phyloP scores from a whole-genome alignment of 2,329 filamentous ascomycete species.

The Akanthomyces lecanii region DNA sequence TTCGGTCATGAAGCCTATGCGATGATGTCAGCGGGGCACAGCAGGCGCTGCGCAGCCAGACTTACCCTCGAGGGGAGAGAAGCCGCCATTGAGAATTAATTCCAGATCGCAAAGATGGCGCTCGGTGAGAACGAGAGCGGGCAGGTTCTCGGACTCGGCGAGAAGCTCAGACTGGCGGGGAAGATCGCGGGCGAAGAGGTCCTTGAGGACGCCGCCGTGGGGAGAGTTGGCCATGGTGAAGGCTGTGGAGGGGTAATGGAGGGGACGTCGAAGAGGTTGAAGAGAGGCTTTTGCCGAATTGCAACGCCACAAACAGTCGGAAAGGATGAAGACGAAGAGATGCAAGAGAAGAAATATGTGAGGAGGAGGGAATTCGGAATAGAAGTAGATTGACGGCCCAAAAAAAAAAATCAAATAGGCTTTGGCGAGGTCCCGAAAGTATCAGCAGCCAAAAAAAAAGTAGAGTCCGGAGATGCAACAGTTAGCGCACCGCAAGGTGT shows the following conservation, averaged over 20 bases:
- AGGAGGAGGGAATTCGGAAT: background rate
- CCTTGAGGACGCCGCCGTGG: conserved; percentile 94
- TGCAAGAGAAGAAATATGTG: background rate
- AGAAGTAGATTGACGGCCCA: conserved; percentile 8
- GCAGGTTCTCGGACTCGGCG: conserved; percentile 80
- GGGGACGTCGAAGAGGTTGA: background rate
- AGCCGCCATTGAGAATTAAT: conserved; percentile 94
- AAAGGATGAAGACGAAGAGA: conserved; percentile 14
- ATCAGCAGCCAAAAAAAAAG: conserved; percentile 16
- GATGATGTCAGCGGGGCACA: conserved; percentile 15
- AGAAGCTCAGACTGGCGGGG: conserved; percentile 75
- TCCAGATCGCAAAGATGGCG: conserved; percentile 97
- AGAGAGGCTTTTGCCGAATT: background rate
- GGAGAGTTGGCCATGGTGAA: conserved; percentile 63
- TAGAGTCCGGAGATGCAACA: conserved; percentile 14
- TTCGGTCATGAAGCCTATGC: conserved; percentile 88
- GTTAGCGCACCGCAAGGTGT: conserved; percentile 6
- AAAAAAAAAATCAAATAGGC: conserved; percentile 12
- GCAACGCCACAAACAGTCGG: background rate
- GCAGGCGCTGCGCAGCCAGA: conserved; percentile 23
- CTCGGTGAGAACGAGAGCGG: conserved; percentile 80
- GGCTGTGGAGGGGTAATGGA: conserved; percentile 16
- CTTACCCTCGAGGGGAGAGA: conserved; percentile 93
- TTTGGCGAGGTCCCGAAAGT: conserved; percentile 15
- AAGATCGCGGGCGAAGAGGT: conserved; percentile 89